Conservation (phyloP, 805 yeast genomes). For the Clavispora vitiphila region DNA sequence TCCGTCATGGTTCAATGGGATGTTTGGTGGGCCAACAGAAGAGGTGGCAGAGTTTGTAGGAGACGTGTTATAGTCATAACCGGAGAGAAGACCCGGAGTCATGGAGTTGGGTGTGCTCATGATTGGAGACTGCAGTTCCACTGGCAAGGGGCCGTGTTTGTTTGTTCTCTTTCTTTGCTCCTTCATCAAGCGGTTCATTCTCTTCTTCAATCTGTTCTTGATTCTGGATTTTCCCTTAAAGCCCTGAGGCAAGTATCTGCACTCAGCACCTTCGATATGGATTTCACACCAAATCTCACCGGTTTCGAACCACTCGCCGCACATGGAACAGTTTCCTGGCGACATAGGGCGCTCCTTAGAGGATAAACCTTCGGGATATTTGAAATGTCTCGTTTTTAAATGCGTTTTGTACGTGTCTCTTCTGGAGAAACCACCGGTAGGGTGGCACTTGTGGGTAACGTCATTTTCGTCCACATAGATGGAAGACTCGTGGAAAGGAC, state of each 20-base stretch:
- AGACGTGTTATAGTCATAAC: conserved; percentile 13
- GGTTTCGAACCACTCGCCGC: conserved; percentile 45
- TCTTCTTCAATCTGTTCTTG: conserved; percentile 38
- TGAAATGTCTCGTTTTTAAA: conserved; percentile 51
- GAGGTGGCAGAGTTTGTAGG: conserved; percentile 13
- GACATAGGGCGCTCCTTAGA: conserved; percentile 39
- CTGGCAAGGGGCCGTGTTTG: background rate
- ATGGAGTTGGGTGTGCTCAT: conserved; percentile 16
- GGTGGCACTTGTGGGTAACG: conserved; percentile 45
- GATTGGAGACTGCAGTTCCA: conserved; percentile 9
- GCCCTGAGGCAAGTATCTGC: conserved; percentile 40
- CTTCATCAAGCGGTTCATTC: conserved; percentile 22
- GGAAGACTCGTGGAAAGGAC: conserved; percentile 45
- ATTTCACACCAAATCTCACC: conserved; percentile 49
- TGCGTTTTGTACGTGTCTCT: conserved; percentile 58
- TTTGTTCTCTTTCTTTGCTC: conserved; percentile 9
- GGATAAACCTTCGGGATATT: conserved; percentile 52
- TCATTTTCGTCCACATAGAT: conserved; percentile 36
- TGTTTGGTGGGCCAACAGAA: conserved; percentile 4
- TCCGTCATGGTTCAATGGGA: conserved; percentile 7
- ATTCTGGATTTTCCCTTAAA: conserved; percentile 41
- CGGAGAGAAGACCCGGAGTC: conserved; percentile 9
- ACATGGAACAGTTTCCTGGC: conserved; percentile 51
- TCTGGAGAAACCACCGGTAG: conserved; percentile 55
- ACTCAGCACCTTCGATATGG: conserved; percentile 48